phyloP scores from a whole-genome alignment of 2,329 filamentous ascomycete genomes.

The Xylariomycetidae sp. region DNA sequence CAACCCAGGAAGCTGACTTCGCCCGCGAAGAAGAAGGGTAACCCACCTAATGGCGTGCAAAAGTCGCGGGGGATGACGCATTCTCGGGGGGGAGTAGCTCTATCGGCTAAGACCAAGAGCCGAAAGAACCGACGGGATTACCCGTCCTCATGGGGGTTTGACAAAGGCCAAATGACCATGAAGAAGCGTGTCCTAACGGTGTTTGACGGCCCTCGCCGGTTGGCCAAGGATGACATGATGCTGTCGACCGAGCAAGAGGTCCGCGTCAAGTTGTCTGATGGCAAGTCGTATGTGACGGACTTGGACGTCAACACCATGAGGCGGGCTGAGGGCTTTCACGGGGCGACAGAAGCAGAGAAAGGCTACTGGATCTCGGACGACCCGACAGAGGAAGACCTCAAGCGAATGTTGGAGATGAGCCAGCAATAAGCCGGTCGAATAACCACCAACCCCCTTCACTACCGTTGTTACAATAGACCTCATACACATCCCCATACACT shows the following conservation, averaged over 20 bases:
- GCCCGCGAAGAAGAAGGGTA: conserved; percentile 54
- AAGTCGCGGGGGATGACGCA: conserved; percentile 72
- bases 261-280: conserved; percentile 72
- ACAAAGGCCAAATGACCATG: conserved; percentile 92
- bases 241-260: conserved; percentile 93
- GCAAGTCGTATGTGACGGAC: conserved; percentile 82
- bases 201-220: conserved; percentile 79
- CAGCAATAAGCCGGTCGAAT: no score
- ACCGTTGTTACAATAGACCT: no score
- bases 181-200: conserved; percentile 91
- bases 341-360: conserved; percentile 79
- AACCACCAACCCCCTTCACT: no score
- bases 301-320: conserved; percentile 87
- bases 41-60: conserved; percentile 52
- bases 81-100: conserved; percentile 67
- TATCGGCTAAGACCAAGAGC: conserved; percentile 53
- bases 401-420: conserved; percentile 53
- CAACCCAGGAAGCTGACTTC: conserved; percentile 46
- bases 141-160: conserved; percentile 88
- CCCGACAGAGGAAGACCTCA: conserved; percentile 56
- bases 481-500: no score
- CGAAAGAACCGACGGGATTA: conserved; percentile 93
- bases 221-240: conserved; percentile 99
- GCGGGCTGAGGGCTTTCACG: conserved; percentile 78
- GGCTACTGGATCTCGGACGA: conserved; percentile 78